These are phyloP conservation scores for Metschnikowia gelsemii DNA, from an alignment of 805 yeast genomes.

Conservation along the genomic window DNA sequence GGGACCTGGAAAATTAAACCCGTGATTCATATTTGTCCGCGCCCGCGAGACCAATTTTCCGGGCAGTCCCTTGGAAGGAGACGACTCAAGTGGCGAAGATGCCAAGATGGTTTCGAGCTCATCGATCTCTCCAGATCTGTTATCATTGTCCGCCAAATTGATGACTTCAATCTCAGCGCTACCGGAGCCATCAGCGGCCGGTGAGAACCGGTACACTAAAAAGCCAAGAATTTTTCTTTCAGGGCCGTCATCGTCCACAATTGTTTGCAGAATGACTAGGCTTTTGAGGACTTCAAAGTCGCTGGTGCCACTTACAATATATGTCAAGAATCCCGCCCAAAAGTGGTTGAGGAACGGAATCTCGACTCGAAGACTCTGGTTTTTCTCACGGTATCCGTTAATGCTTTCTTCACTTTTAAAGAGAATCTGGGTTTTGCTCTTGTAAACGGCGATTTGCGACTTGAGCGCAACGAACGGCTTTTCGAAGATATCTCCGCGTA, in stretches of 20 bases:
- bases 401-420: conserved; percentile 28
- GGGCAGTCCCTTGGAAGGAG: conserved; percentile 34
- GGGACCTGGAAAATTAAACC: conserved; percentile 24
- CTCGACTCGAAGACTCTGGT: conserved; percentile 25
- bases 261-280: conserved; percentile 32
- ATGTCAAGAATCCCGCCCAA: conserved; percentile 40
- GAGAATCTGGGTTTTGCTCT: conserved; percentile 20
- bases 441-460: conserved; percentile 29
- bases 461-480: conserved; percentile 25
- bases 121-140: conserved; percentile 16
- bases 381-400: conserved; percentile 30
- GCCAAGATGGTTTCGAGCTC: conserved; percentile 42
- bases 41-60: conserved; percentile 19
- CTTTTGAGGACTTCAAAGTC: conserved; percentile 18
- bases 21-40: conserved; percentile 10
- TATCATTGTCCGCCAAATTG: conserved; percentile 3
- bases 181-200: conserved; percentile 5
- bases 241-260: conserved; percentile 25
- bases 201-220: conserved; percentile 15
- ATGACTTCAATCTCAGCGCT: conserved; percentile 9
- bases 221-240: conserved; percentile 8
- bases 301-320: conserved; percentile 32
- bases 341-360: conserved; percentile 40
- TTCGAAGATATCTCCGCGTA: conserved; percentile 1
- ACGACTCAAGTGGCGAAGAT: conserved; percentile 37